phyloP scores from a whole-genome alignment of 306 rosid genomes.

The Castanea mollissima region DNA sequence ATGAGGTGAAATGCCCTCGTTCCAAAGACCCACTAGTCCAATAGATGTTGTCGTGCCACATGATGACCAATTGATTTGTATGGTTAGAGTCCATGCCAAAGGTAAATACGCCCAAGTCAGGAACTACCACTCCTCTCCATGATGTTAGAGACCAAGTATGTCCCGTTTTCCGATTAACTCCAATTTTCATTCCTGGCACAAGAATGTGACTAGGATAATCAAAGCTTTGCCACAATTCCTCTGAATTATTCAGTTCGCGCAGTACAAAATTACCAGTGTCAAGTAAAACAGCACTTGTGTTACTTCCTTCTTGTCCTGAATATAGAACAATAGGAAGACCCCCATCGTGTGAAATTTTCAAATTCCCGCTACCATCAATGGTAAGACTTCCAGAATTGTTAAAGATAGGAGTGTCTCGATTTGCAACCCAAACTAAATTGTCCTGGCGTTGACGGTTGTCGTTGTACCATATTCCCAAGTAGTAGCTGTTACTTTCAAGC shows the following conservation, averaged over 20 bases:
- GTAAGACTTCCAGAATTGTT: too few species aligned
- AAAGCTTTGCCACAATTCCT: slow-evolving; percentile 34
- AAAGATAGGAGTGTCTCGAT: too few species aligned
- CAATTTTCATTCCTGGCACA: slow-evolving; percentile 30
- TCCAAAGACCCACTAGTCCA: slow-evolving; percentile 32
- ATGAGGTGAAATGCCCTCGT: too few species aligned
- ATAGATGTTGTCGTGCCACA: slow-evolving; percentile 1
- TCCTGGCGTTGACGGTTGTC: too few species aligned
- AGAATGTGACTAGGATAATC: slow-evolving; percentile 30
- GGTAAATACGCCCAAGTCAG: slow-evolving; percentile 20
- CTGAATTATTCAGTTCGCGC: slow-evolving; percentile 3
- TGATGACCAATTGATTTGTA: slow-evolving; percentile 20
- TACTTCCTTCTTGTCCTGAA: not conserved
- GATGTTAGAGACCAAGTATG: slow-evolving; percentile 17
- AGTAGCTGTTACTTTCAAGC: not conserved
- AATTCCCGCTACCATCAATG: slow-evolving; percentile 3
- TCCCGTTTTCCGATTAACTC: slow-evolving; percentile 22
- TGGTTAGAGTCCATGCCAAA: slow-evolving; percentile 18
- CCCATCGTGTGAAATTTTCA: slow-evolving; percentile 10
- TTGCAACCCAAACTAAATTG: too few species aligned
- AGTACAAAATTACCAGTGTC: slow-evolving; percentile 27
- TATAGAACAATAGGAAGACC: not conserved
- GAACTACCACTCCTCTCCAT: not conserved
- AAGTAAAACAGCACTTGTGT: not conserved
- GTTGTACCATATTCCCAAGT: too few species aligned